Evolutionary conservation across 2,329 filamentous ascomycete species (phyloP).

Genomic region (Pseudocercospora vitis): DNA sequence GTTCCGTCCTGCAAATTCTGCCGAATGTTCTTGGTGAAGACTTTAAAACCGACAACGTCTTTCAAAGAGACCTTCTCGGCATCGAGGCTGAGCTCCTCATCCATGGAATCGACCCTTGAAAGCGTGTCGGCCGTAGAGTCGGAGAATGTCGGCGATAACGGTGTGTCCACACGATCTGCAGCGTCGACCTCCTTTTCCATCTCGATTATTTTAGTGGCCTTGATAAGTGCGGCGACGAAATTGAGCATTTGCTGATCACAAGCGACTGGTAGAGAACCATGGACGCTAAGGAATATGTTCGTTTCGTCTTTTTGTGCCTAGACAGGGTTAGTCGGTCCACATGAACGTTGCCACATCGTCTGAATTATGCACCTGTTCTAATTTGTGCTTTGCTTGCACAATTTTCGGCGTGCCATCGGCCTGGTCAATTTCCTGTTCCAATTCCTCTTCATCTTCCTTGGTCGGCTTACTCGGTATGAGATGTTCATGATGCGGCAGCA

Average conservation of each 20-base stretch:
- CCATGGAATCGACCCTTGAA: slow-evolving; percentile 2
- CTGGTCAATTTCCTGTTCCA: slow-evolving; percentile 43
- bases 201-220: slow-evolving; percentile 59
- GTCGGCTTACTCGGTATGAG: slow-evolving; percentile 48
- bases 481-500: slow-evolving; percentile 58
- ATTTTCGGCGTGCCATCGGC: slow-evolving; percentile 48
- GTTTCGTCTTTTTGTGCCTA: slow-evolving; percentile 49
- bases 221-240: slow-evolving; percentile 57
- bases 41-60: slow-evolving; percentile 30
- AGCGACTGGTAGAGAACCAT: slow-evolving; percentile 51
- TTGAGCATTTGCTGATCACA: slow-evolving; percentile 56
- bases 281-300: slow-evolving; percentile 49
- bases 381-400: slow-evolving; percentile 43
- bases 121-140: slow-evolving; percentile 28
- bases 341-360: background rate
- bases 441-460: slow-evolving; percentile 34
- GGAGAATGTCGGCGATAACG: slow-evolving; percentile 29
- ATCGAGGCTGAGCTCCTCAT: background rate
- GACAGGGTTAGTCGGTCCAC: background rate
- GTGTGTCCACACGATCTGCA: slow-evolving; percentile 17
- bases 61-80: slow-evolving; percentile 14
- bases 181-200: slow-evolving; percentile 50
- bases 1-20: slow-evolving; percentile 32
- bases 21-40: slow-evolving; percentile 30
- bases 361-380: slow-evolving; percentile 36